phyloP scores from a whole-genome alignment of 2,329 filamentous ascomycete genomes.

The Claviceps sp. region DNA sequence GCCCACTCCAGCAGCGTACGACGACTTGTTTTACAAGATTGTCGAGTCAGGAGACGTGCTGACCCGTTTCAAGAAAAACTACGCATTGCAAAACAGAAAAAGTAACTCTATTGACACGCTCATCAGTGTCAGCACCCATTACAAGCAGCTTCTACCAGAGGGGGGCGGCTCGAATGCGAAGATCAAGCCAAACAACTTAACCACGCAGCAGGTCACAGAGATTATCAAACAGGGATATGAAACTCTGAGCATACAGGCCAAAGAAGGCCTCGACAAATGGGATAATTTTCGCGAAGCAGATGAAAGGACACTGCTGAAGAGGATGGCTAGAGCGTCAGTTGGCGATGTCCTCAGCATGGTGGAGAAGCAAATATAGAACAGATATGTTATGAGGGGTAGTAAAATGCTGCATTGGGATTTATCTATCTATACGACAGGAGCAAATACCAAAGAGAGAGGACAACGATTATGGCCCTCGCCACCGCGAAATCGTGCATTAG shows the following conservation, averaged over 20 bases:
- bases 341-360: slow-evolving; percentile 40
- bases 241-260: slow-evolving; percentile 80
- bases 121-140: slow-evolving; percentile 72
- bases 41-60: slow-evolving; percentile 82
- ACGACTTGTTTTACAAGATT: slow-evolving; percentile 96
- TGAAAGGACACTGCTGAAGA: slow-evolving; percentile 73
- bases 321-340: slow-evolving; percentile 68
- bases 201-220: slow-evolving; percentile 69
- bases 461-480: no score
- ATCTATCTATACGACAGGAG: no score
- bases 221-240: slow-evolving; percentile 97
- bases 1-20: slow-evolving; percentile 74
- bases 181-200: slow-evolving; percentile 53
- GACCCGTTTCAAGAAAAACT: slow-evolving; percentile 68
- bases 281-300: slow-evolving; percentile 78
- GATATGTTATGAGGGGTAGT: background rate
- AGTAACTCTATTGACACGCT: slow-evolving; percentile 72
- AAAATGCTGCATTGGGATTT: background rate
- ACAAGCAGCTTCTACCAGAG: slow-evolving; percentile 65
- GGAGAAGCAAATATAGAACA: slow-evolving; percentile 15
- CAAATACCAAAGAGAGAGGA: no score
- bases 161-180: slow-evolving; percentile 19
- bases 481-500: no score
- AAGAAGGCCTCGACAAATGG: slow-evolving; percentile 77
- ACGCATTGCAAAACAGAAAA: slow-evolving; percentile 42